Evolutionary conservation across 164 flowering plant species (phyloP), one percentile per base, ranked within the genome.

Genomic region (Berberis thunbergii): DNA sequence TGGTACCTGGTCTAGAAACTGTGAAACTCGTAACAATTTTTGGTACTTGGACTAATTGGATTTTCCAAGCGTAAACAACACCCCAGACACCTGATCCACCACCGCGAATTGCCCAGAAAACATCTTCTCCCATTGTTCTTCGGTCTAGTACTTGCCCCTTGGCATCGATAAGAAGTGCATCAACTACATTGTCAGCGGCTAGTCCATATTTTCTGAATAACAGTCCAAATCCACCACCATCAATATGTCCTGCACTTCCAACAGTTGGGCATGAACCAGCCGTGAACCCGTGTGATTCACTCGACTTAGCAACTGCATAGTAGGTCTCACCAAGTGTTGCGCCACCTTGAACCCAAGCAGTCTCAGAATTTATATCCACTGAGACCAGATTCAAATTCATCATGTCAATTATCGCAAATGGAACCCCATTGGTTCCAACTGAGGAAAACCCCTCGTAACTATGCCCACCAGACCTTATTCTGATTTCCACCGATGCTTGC

Each of bases 181-280:
- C 58, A n/a, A 55, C 7, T 6, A 55, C 58, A 38, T 6, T 55
- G 38, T 55, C 58, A 2, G 58, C 58, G 1, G 58, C 58, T 1
- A 55, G 41, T 55, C 58, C 58, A 55, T 55, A 55, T 8, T 55
- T 55, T 26, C 58, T 55, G 38, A 41, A 55, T 6, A 55, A n/a
- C 58, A 55, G 3, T 4, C 58, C 58, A 6, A n/a, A 26, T 8
- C 61, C 61, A 3, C 61, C 61, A 11, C 61, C 61, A 42, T 45
- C 42, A 2, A 58, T 58, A 58, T 58, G 61, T 38, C 61, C 61
- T 2, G 45, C 61, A 42, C 61, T 58, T 2, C 61, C 61, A 9
- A 58, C 61, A 2, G 61, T 58, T 7, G 61, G 61, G 45, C 61
- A 58, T 44, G 41, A 58, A 50, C 54, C 54, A 7, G 54, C 10